Percentiles rank a stretch among this genome's conserved stretches.
Evolutionary conservation across 2,329 filamentous ascomycete species (phyloP).

Genomic region (Aspergillus tamarii): DNA sequence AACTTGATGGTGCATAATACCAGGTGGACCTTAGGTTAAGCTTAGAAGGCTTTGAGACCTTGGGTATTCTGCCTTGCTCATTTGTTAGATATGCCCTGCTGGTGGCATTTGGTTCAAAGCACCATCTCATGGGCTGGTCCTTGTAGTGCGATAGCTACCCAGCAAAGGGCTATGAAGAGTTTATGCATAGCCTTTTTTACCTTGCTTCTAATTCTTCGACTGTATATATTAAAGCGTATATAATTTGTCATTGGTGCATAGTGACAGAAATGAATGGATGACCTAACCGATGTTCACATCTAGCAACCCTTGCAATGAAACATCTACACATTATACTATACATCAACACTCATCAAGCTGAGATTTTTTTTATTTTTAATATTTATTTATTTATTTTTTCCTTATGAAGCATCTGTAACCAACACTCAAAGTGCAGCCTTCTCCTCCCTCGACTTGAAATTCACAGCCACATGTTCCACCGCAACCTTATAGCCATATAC

Average conservation of each 20-base stretch:
- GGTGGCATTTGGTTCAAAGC: conserved; percentile 1
- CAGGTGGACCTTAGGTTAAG: background rate
- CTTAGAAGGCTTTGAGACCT: background rate
- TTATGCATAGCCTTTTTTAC: background rate
- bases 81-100: background rate
- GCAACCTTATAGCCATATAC: conserved; percentile 65
- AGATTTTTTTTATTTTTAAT: too few relatives aligned
- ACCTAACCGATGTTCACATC: background rate
- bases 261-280: conserved; percentile 1
- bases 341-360: background rate
- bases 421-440: conserved; percentile 22
- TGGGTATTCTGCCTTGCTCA: background rate
- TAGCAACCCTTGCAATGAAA: background rate
- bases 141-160: background rate
- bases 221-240: conserved; percentile 15
- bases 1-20: background rate
- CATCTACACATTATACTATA: background rate
- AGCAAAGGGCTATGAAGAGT: background rate
- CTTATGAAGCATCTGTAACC: background rate
- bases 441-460: conserved; percentile 39
- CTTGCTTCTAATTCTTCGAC: background rate
- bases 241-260: conserved; percentile 3
- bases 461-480: conserved; percentile 54
- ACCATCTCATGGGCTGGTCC: background rate
- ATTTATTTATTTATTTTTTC: background rate